Base-by-base conservation (phyloP, 2,329 filamentous ascomycete species). In the Trichocomaceae sp. region DNA sequence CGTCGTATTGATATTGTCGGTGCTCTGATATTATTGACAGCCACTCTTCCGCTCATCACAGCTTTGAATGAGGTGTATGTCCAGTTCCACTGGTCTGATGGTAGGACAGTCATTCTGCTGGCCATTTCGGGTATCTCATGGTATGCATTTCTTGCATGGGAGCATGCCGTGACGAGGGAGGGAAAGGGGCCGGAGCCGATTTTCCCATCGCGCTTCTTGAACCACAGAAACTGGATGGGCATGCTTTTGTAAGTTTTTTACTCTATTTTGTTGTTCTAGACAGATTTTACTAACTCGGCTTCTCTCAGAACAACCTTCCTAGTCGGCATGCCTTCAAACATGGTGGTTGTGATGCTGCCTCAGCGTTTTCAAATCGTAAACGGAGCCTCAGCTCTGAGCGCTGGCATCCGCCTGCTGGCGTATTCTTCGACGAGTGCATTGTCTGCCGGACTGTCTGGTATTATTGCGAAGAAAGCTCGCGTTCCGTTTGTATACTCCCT, bases 21-120 rank as follows among this genome's bases (percentile, higher is more conserved):
- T 59, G 6, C 75, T 66, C 15, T 72, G 63, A 48, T 77, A 2
- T 61, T 72, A 0, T 65, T 79, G 6, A 69, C 67, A 0, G 69
- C 70, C 3, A 75, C 75, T 0, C 69, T 75, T 3, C 65, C 79
- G 3, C 60, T 79, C n/a, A 70, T 78, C 15, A 74, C 76, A 39
- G 75, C 71, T 1, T 64, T 79, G 13, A 71, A 79, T 47, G 68
- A 77, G 58, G 75, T 65, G 5, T 75, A 76, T 5, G 61, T 68
- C 17, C 64, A 64, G 5, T 77, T 74, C 50, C 59, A 71, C 3
- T 80, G 77, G 77, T 62, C 58, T 7, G 74, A 70, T 44, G 65
- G 67, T 0, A 57, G 69, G 5, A 69, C 79, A 8, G 37, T 53
- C 23, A 23, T 33, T 15, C 44, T 53, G 8, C 41, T 53, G 15